Base-by-base conservation (phyloP, 2,329 filamentous ascomycete genomes). In the Aspergillus costaricaensis region DNA sequence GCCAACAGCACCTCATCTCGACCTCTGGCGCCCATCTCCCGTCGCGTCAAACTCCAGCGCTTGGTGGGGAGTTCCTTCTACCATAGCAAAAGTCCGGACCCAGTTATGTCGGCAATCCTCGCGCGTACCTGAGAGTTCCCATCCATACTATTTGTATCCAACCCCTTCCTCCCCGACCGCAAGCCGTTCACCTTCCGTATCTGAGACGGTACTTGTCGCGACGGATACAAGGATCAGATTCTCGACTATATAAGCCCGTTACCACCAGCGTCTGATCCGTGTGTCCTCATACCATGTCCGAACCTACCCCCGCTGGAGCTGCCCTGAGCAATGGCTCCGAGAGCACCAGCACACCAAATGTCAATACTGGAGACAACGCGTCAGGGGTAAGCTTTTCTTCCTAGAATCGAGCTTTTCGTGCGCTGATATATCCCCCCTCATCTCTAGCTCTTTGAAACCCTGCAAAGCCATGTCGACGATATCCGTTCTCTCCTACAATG, bases 401-500 rank as follows among this genome's bases (percentile, higher is more conserved):
- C 12, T 17, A 15, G 27, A 27, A 3, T 41, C 43, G 19, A 8
- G 39, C 1, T 38, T 53, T 17, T 44, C 25, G 17, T n/a, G 55
- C 48, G 30, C 51, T 41, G 21, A 67, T 68, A 54, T 69, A 48
- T 47, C 27, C 59, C 23, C 10, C 10, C 12, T 15, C 12, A 14
- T 36, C 21, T 49, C 21, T 56, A 79, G 75, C 73, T 80, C 36
- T 67, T 78, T 25, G 66, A 76, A 61, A 80, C 76, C 5, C 70
- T 81, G 17, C 79, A 82, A 67, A 73, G 78, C 49, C 86, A 89
- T 72, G 82, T 90, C 49, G 82, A 87, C 67, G 81, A 83, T 66
- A 83, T 90, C 62, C 82, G 86, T 65, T 77, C 76, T 30, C 79
- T 88, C 32, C 78, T 88, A 67, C 87, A 86, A 59, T 91, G 88